A percentile compares a stretch with the other conserved stretches of the same genome.
phyloP scores from a whole-genome alignment of 345 rosid genomes.

The Eucalyptus marginata region DNA sequence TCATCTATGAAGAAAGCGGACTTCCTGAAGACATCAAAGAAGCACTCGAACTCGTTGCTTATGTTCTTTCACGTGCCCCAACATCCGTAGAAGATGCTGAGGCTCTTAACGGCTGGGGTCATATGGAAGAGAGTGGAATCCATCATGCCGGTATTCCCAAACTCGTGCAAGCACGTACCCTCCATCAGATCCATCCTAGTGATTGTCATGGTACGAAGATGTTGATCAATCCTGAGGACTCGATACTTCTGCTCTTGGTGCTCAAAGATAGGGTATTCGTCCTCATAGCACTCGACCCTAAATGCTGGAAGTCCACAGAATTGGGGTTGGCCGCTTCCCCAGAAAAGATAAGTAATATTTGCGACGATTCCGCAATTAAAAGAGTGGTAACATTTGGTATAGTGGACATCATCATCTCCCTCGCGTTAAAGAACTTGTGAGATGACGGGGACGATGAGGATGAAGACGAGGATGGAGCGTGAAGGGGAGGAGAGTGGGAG shows the following conservation, averaged over 20 bases:
- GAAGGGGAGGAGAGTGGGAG: background rate
- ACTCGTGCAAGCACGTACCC: background rate
- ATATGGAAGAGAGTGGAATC: background rate
- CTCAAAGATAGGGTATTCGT: background rate
- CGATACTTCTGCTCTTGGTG: background rate
- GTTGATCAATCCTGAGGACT: background rate
- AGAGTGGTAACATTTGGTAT: background rate
- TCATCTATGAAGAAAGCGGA: background rate
- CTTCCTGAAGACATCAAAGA: too few relatives aligned
- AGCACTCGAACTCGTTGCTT: background rate
- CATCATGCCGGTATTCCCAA: background rate
- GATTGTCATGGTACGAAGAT: too few relatives aligned
- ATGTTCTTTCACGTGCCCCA: accelerated
- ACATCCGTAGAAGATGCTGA: background rate
- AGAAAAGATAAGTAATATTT: background rate
- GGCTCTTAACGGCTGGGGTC: too few relatives aligned
- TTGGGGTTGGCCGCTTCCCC: background rate
- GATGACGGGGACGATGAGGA: background rate
- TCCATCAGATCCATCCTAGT: background rate
- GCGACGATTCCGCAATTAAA: accelerated
- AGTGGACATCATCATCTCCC: background rate
- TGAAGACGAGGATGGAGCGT: background rate
- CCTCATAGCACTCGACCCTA: background rate
- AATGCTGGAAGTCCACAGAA: background rate
- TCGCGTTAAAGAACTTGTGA: background rate